Base-by-base conservation (phyloP, 371 early-diverging fungal genomes). In the Dichotomocladium elegans region DNA sequence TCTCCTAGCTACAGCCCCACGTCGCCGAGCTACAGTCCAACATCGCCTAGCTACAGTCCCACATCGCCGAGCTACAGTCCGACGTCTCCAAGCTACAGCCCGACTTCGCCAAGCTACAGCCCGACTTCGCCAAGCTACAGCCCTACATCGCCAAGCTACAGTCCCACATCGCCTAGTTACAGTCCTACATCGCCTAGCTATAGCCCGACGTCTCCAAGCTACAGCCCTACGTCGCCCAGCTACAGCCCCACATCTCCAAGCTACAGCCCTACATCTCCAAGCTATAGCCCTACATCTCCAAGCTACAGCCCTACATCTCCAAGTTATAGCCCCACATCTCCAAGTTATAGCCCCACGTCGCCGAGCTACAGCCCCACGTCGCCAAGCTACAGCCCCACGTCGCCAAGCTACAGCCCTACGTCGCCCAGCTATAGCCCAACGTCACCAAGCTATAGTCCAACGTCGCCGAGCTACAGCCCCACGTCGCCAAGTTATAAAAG, bases 41-140 rank as follows among this genome's bases (percentile, higher is more conserved):
- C 90, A 9, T 74, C 75, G 17, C 85, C 86, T 7, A 67, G 70
- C 42, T 92, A 89, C 55, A 70, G 67, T 3, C 88, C 89, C 14
- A 87, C 87, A 6, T 73, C 70, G 40, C 95, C 95, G n/a, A 74
- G 77, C 21, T 93, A 95, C 64, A 79, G 79, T 0, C 93, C 90
- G 0, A 88, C 87, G 2, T 69, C 73, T 11, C 92, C 93, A 21
- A 76, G 78, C 54, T 91, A 86, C 58, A 71, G 74, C 45, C 91
- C 95, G 1, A 87, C 91, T 10, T 74, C 76, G 41, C 91, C 92
- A 4, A 75, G 80, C 17, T 90, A 91, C 50, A 71, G 76, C 1
- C 93, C 94, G 4, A 89, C 93, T 22, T 71, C 72, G 19, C 93
- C 92, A 11, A 72, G 74, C 17, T 94, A 94, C 66, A 78, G 80